phyloP scores from a whole-genome alignment of 2,329 filamentous ascomycete species.

The Penicillium sp. region DNA sequence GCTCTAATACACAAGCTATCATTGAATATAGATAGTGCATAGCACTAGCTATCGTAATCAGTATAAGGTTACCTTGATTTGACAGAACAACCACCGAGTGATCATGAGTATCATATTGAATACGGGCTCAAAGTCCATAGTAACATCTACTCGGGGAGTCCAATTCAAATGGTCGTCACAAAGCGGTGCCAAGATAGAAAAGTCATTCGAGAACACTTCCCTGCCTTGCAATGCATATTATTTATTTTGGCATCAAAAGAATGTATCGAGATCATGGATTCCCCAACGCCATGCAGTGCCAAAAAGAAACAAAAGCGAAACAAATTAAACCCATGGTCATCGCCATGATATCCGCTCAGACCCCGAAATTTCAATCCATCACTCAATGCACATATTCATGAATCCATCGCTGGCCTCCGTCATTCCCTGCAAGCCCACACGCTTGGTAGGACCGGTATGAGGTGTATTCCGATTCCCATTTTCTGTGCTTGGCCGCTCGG shows the following conservation, averaged over 20 bases:
- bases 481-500: constrained; percentile 45
- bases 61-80: too few species aligned
- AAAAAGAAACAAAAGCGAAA: neutral
- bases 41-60: too few species aligned
- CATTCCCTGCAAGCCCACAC: constrained; percentile 86
- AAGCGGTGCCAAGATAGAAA: too few species aligned
- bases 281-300: constrained; percentile 6
- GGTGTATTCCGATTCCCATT: constrained; percentile 50
- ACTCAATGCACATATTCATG: constrained; percentile 97
- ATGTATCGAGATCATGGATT: constrained; percentile 4
- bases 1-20: too few species aligned
- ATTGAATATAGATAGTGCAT: too few species aligned
- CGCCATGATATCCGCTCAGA: too few species aligned
- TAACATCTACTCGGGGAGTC: too few species aligned
- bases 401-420: constrained; percentile 89
- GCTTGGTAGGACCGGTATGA: constrained; percentile 41
- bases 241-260: constrained; percentile 13
- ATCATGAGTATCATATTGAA: too few species aligned
- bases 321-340: neutral
- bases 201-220: too few species aligned
- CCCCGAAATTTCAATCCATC: neutral
- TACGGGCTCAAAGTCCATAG: too few species aligned
- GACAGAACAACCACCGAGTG: too few species aligned
- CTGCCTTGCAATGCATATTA: constrained; percentile 1
- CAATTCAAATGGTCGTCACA: too few species aligned